Evolutionary conservation across 2,329 filamentous ascomycete species (phyloP), one percentile per base, ranked within the genome.

Genomic region (Diaporthe sp.): DNA sequence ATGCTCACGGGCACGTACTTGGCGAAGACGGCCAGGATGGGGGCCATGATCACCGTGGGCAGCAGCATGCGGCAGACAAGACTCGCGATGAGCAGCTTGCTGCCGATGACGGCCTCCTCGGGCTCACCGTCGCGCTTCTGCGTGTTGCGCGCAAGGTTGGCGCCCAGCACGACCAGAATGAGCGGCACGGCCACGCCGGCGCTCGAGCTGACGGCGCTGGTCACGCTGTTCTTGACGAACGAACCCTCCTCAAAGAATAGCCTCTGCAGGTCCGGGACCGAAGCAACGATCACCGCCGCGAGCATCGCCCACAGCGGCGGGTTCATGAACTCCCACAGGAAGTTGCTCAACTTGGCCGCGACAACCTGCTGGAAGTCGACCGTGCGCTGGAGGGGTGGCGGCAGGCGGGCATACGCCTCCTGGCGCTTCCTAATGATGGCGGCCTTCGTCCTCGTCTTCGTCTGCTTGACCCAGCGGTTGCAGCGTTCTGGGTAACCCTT

Each of bases 291-390:
- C 60, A 98, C 92, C n/a, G 97, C 95, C 52, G 92, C 87, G 45
- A 98, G 86, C 97, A 99, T 98, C 40, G 97, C 96, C 95, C 96
- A 98, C 35, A 99, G 91, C 0, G 97, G 97, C 55, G 97, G 96
- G 84, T 98, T 98, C 96, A 99, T 98, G 83, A 98, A 98, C 64
- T 94, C 93, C 94, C 94, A 97, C 17, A 96, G 82, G 70, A 95
- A 95, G 66, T 84, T 85, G 78, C 90, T 84, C 78, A 94, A 76
- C 82, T 89, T 83, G 78, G 79, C 82, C 58, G 82, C 85, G 25
- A 85, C 78, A 15, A 74, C 77, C 66, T 81, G 79, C 10, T 84
- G 19, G 55, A 79, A 79, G 3, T 78, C 75, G 19, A 87, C 77
- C 0, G 76, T 60, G 7, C 77, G 75, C 78, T 87, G 88, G 45